Evolutionary conservation across 345 rosid species (phyloP), one percentile per base, ranked within the genome.

Genomic region (Laguncularia racemosa): DNA sequence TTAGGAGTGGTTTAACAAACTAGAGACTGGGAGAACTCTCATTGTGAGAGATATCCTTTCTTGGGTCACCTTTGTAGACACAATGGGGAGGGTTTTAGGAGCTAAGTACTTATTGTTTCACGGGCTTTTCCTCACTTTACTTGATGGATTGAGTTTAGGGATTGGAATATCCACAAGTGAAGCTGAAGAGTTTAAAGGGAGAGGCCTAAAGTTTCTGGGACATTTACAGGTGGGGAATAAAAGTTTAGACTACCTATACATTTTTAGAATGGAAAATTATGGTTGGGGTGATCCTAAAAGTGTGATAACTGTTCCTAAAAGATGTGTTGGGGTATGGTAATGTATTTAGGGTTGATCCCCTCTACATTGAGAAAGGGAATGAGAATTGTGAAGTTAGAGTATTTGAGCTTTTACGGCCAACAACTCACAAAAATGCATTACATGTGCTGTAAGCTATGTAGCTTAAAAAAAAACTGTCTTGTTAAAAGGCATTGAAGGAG

Each of bases 41-140:
- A 92, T 97, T 43, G 85, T 89, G 61, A 85, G 98, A 77, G 98
- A 92, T 78, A 91, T 92, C 51, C 75, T 92, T 48, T 84, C 98
- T 53, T 92, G 98, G 98, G 63, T 89, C 61, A 75, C 76, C 45
- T 92, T 92, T 71, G 70, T 86, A 55, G 77, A 81, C 44, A 33
- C 40, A 55, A 79, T 84, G 45, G 77, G 64, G 64, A 75, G 56
- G 73, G 68, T 66, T 71, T 71, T 92, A 63, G 91, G 78, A 71
- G 65, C 76, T 52, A 79, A 74, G 59, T 65, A 56, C 72, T 86
- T 91, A 44, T 77, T 84, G 56, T 71, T 89, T 53, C 98, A 92
- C 66, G 98, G 98, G 52, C 81, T 81, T 64, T 92, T 89, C 73
- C 98, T 92, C 59, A 84, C 85, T 74, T 70, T 92, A 71, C 91